Percentiles rank a stretch among this genome's conserved stretches.
These are phyloP conservation scores for Blastobotrys malaysiensis DNA, from an alignment of 1,139 yeast genomes.

Conservation along the genomic window DNA sequence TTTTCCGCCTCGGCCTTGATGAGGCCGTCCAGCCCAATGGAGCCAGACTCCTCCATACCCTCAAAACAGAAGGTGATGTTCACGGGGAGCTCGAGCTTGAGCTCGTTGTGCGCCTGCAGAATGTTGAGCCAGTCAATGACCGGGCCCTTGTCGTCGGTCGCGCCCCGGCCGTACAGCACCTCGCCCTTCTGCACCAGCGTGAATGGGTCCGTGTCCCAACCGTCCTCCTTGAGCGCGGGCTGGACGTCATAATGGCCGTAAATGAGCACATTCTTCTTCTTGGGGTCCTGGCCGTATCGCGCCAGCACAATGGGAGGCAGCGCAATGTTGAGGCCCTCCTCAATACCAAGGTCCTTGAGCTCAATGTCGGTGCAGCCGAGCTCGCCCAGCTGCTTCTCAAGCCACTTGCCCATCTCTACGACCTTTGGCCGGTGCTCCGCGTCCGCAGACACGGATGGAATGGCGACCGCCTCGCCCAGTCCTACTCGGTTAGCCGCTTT, in stretches of 20 bases:
- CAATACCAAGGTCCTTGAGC: conserved; percentile 75
- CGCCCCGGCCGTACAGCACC: conserved; percentile 83
- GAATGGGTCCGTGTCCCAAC: conserved; percentile 95
- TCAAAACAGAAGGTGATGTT: conserved; percentile 90
- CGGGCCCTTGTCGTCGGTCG: conserved; percentile 98
- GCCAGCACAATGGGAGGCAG: conserved; percentile 93
- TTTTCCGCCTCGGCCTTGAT: conserved; percentile 69
- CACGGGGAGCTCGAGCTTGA: conserved; percentile 87
- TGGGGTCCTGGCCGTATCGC: conserved; percentile 73
- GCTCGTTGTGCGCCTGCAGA: conserved; percentile 80
- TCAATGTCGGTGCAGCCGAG: conserved; percentile 82
- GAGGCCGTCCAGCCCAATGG: conserved; percentile 80
- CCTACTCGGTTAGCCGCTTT: conserved; percentile 26
- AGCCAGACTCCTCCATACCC: conserved; percentile 99
- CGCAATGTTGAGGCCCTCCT: conserved; percentile 71
- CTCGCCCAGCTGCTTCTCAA: conserved; percentile 57
- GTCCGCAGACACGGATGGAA: conserved; percentile 92
- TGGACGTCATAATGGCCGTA: conserved; percentile 98
- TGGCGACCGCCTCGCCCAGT: conserved; percentile 75
- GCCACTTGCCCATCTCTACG: conserved; percentile 74
- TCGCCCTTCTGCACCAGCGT: conserved; percentile 56
- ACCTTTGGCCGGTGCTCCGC: conserved; percentile 83
- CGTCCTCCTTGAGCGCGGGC: conserved; percentile 89
- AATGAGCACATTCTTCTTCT: conserved; percentile 78
- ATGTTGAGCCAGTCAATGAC: conserved; percentile 95